These are phyloP conservation scores for Phytopythium montanum DNA, from an alignment of 352 stramenopile genomes.

Conservation along the genomic window DNA sequence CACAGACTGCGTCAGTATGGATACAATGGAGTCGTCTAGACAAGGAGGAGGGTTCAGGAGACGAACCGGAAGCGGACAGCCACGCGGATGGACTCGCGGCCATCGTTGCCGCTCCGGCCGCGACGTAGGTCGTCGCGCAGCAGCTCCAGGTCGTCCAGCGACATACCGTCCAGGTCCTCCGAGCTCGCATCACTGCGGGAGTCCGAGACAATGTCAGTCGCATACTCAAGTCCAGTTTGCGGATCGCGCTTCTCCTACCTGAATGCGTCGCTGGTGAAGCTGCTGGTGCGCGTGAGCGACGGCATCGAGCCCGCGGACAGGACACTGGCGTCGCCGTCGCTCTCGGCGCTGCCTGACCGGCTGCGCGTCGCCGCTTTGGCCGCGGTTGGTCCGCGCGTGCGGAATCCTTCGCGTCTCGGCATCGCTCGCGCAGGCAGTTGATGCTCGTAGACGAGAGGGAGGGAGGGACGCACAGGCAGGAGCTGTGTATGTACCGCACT, in stretches of 20 bases:
- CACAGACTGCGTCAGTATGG: neutral
- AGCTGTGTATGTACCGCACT: neutral
- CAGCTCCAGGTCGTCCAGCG: slow-evolving; percentile 29
- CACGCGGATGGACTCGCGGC: slow-evolving; percentile 29
- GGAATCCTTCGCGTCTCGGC: neutral
- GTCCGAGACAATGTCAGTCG: neutral
- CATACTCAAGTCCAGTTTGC: no score
- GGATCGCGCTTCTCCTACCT: no score
- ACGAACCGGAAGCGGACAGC: slow-evolving; percentile 30
- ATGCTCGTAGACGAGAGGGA: neutral
- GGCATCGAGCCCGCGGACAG: neutral
- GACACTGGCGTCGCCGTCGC: neutral
- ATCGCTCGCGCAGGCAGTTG: neutral
- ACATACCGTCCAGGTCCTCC: slow-evolving; percentile 23
- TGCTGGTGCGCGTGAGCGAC: slow-evolving; percentile 5
- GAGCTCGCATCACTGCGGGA: slow-evolving; percentile 12
- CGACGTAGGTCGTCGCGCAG: slow-evolving; percentile 11
- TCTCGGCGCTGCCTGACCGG: slow-evolving; percentile 7
- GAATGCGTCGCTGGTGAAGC: slow-evolving; percentile 9
- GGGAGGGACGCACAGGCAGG: no score
- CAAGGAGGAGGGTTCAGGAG: no score
- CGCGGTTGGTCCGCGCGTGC: neutral
- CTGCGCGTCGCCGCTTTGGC: neutral
- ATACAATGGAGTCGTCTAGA: no score
- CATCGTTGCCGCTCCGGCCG: slow-evolving; percentile 13